Base-by-base conservation (phyloP, 2,329 filamentous ascomycete species). In the Colletotrichum orbiculare region DNA sequence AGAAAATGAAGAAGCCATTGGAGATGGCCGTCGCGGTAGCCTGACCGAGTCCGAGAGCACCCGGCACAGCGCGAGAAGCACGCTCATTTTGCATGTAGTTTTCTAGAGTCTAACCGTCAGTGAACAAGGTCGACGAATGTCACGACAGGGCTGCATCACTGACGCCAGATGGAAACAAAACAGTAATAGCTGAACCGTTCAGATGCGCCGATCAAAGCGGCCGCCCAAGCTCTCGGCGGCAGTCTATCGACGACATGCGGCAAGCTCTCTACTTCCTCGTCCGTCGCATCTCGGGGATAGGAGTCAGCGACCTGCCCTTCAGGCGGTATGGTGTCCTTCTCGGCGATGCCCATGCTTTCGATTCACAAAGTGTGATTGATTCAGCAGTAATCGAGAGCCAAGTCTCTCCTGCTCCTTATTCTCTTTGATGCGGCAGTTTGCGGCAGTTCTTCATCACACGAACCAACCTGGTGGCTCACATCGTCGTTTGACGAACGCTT, bases 11-110 rank as follows among this genome's bases (percentile, higher is more conserved):
- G 64, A 85, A 84, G 33, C 76, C 80, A 60, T 82, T 83, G 53
- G 77, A 78, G 7, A 86, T 76, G 6, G 74, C 78, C 7, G 81
- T 82, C 5, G 84, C 83, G 6, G 75, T 79, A 8, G 80, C 77
- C 71, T 87, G 81, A 3, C 83, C 83, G 11, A 85, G 70, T 2
- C 80, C 80, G 4, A 87, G 73, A 4, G 82, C 83, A 69, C 84
- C 84, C 1, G 84, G 83, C 0, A 77, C 74, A 0, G 74, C 67
- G 9, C 68, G 60, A n/a, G 68, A 67, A 8, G 69, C 67, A n/a
- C 69, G 64, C 8, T 71, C 68, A 60, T 81, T 74, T 60, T 81
- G 76, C 69, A 81, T 78, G 66, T 81, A 80, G 69, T 81, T 81
- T 66, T 81, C 77, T 79, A 25, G 25, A 25, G 25, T 1, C 25